Evolutionary conservation across 129 eudicot species (phyloP).

Genomic region (Helianthus tuberosus): DNA sequence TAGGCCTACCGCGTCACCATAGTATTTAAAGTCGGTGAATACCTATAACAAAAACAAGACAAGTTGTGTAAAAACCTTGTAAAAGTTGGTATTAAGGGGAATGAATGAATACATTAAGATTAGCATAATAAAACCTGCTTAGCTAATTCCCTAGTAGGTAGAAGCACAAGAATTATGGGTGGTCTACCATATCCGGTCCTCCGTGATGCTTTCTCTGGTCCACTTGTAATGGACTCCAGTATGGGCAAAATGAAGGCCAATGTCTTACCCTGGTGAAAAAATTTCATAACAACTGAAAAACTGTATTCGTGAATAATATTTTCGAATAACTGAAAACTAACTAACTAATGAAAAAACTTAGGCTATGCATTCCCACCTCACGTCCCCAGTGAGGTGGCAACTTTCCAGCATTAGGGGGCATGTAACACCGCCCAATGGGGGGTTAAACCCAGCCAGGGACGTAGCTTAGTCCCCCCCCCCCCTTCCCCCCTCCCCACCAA

Average conservation of each 20-base stretch:
- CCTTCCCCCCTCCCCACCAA: too few relatives aligned
- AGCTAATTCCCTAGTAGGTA: constrained; percentile 88
- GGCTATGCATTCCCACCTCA: too few relatives aligned
- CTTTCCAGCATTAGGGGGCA: too few relatives aligned
- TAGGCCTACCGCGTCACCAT: constrained; percentile 74
- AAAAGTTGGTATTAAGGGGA: neutral
- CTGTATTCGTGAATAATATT: too few relatives aligned
- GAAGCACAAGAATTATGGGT: constrained; percentile 77
- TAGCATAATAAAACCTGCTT: constrained; percentile 54
- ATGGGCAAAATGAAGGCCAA: constrained; percentile 88
- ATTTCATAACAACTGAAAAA: too few relatives aligned
- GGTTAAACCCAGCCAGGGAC: too few relatives aligned
- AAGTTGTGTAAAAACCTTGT: neutral
- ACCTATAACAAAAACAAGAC: constrained; percentile 41
- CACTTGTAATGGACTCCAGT: constrained; percentile 75
- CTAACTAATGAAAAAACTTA: too few relatives aligned
- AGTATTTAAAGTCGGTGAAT: constrained; percentile 65
- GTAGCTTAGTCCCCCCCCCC: too few relatives aligned
- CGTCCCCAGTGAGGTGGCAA: too few relatives aligned
- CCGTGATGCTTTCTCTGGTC: constrained; percentile 54
- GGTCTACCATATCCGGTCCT: constrained; percentile 80
- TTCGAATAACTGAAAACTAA: too few relatives aligned
- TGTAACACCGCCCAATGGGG: too few relatives aligned
- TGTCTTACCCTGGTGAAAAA: constrained; percentile 61
- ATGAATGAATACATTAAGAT: neutral